phyloP scores from a whole-genome alignment of 2,329 filamentous ascomycete genomes.

The Sclerotinia subarctica region DNA sequence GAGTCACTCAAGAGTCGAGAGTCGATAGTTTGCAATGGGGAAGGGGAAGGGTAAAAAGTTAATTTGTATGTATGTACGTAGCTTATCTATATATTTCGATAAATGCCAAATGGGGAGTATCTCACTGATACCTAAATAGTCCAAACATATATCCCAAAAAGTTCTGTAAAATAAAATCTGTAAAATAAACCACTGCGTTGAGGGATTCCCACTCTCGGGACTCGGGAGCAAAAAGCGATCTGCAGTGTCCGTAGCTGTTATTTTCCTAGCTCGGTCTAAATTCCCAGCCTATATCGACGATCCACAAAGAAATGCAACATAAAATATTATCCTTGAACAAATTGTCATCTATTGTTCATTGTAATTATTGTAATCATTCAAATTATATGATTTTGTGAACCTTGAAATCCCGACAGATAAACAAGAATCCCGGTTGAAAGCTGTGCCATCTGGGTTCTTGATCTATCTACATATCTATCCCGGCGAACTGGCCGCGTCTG shows the following conservation, averaged over 20 bases:
- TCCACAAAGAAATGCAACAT: conserved; percentile 5
- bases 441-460: neutral
- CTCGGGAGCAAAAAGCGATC: conserved; percentile 17
- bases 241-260: conserved; percentile 17
- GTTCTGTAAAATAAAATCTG: neutral
- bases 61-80: neutral
- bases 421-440: neutral
- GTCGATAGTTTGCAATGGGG: neutral
- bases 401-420: conserved; percentile 8
- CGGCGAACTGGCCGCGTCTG: conserved; percentile 13
- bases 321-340: neutral
- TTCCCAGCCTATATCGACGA: conserved; percentile 3
- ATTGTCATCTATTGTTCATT: conserved; percentile 1
- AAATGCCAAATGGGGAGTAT: neutral
- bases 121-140: neutral
- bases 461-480: conserved; percentile 1
- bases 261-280: neutral
- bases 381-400: neutral
- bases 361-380: neutral
- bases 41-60: neutral
- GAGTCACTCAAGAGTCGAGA: neutral
- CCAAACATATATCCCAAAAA: neutral
- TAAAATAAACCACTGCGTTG: neutral
- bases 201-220: conserved; percentile 14
- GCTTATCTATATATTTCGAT: neutral